A percentile compares a stretch with the other conserved stretches of the same genome.
Conservation (phyloP, 2,329 filamentous ascomycete genomes). For the Ascochyta pisi region DNA sequence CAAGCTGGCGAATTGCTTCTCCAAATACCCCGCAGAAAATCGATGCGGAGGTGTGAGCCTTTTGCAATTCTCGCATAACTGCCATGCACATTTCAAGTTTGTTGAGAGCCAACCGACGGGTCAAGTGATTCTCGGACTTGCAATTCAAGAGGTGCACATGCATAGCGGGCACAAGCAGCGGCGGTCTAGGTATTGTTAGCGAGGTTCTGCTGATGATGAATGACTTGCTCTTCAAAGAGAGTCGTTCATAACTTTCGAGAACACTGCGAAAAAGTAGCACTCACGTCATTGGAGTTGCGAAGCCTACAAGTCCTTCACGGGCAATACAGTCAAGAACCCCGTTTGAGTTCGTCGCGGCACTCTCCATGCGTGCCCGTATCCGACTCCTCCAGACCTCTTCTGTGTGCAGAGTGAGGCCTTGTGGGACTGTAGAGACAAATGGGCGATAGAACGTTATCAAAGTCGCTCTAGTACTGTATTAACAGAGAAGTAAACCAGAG, state of each 20-base stretch:
- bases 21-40: slow-evolving; percentile 14
- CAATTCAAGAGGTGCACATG: slow-evolving; percentile 10
- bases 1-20: slow-evolving; percentile 10
- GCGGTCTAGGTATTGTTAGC: background rate
- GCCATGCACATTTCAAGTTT: slow-evolving; percentile 17
- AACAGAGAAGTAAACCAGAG: background rate
- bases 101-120: slow-evolving; percentile 9
- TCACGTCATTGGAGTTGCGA: slow-evolving; percentile 15
- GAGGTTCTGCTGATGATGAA: too few species aligned
- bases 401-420: background rate
- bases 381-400: background rate
- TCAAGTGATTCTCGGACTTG: slow-evolving; percentile 7
- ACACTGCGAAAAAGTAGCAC: background rate
- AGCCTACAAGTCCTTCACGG: slow-evolving; percentile 6
- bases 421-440: slow-evolving; percentile 1
- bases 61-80: slow-evolving; percentile 15
- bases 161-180: slow-evolving; percentile 11
- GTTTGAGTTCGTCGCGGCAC: slow-evolving; percentile 7
- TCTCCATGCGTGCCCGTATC: slow-evolving; percentile 6
- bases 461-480: background rate
- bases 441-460: slow-evolving; percentile 14
- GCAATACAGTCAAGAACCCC: slow-evolving; percentile 7
- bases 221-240: too few species aligned
- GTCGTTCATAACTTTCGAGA: too few species aligned
- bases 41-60: slow-evolving; percentile 13